Evolutionary conservation across 331 rosid genomes (phyloP), one percentile per base, ranked within the genome.

Genomic region (Dryas integrifolia): DNA sequence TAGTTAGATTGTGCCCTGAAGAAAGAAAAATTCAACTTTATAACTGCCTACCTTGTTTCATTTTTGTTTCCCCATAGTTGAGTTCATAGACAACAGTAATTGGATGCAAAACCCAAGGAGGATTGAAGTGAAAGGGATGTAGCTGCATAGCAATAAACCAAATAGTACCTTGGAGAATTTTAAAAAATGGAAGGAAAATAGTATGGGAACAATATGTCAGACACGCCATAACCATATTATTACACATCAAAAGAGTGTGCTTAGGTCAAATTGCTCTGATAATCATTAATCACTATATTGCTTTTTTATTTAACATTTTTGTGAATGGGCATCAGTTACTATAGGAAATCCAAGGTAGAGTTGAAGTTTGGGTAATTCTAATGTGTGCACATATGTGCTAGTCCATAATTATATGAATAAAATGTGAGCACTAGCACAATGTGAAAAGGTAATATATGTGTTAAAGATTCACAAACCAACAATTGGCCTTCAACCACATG

Each of bases 21-120:
- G 26, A 50, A 43, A 9, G 43, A 44, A 43, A 69, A 11, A n/a
- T 76, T 78, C 64, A 72, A 67, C 51, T 52, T 60, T 62, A 69
- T 18, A 6, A 30, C 58, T 75, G 70, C 81, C 61, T 85, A 91
- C 98, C 98, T 85, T 89, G 98, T 87, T 89, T 91, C 87, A 86
- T 76, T 85, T 94, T 97, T 79, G 96, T 86, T 86, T 94, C 98
- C 84, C 98, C 98, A 76, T 88, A 94, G 75, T 80, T 82, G 76
- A 86, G 84, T 81, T 94, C 98, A 78, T 91, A 91, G 73, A 86
- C 72, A 73, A 78, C 89, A 12, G 91, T 88, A 49, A 91, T 59
- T 38, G 98, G 98, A 84, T 94, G 97, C 81, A 91, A 81, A 81
- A 88, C 38, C 64, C 97, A 89, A 38, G 96, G 92, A 81, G 97